Evolutionary conservation across 805 yeast genomes (phyloP), one percentile per base, ranked within the genome.

Genomic region (Candida yuanshanica): DNA sequence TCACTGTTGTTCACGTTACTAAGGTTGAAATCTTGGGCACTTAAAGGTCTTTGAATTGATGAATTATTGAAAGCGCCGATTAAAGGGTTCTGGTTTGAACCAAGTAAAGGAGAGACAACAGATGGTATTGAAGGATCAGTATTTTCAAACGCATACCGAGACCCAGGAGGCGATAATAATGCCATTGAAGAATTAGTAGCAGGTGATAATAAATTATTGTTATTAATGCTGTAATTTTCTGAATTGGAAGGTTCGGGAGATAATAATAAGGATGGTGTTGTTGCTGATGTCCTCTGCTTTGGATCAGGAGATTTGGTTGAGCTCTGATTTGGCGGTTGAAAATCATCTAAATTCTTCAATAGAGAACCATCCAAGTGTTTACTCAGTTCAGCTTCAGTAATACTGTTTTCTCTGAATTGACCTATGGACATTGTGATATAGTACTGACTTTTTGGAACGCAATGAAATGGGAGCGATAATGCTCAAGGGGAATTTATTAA

Each of bases 111-210:
- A 0, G 60, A 55, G 41, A 56, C 49, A 2, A 50, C 46, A 18
- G 42, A 42, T 10, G 46, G 45, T 2, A 44, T 46, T n/a, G 41
- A 16, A 4, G 46, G 39, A 13, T 48, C n/a, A 1, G 48, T 37
- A 23, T 49, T 51, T 13, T 47, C 62, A 46, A 56, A 60, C 7
- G 56, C 53, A 44, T 58, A 58, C 7, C 64, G 36, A 17, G 63
- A 57, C 1, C 69, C 67, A 4, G 72, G 68, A 4, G 72, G 72
- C 0, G 71, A 66, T 21, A 68, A 41, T n/a, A 68, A 51, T 6
- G 70, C 70, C 59, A 22, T 27, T 24, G 26, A 34, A 9, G 39
- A 32, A 11, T 31, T 31, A 21, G 34, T 31, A n/a, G 14, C 21
- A 5, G 34, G 34, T 5, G 22, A 31, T 4, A 31, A 12, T 8